A percentile compares a stretch with the other conserved stretches of the same genome.
phyloP scores from a whole-genome alignment of 371 early-diverging fungal genomes.

The Rhizopus delemar region DNA sequence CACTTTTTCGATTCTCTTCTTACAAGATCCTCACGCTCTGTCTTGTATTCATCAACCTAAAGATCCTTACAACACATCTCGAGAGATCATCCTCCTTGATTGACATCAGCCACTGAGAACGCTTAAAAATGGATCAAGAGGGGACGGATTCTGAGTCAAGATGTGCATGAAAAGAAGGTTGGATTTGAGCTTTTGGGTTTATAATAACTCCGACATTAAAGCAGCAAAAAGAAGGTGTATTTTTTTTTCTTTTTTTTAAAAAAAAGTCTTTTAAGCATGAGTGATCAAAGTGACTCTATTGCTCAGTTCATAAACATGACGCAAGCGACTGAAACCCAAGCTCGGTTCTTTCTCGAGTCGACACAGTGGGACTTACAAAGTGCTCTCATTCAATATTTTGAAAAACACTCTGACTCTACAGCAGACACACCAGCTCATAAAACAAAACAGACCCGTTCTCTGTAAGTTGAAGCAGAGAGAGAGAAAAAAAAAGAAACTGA shows the following conservation, averaged over 20 bases:
- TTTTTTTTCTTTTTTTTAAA: constrained; percentile 4
- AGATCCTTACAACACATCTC: no score
- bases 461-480: background rate
- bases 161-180: no score
- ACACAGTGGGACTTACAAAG: constrained; percentile 72
- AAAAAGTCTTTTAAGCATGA: constrained; percentile 32
- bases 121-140: no score
- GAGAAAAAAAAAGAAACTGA: background rate
- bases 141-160: no score
- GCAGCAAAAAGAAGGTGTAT: background rate
- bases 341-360: constrained; percentile 73
- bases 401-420: constrained; percentile 3
- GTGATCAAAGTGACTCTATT: constrained; percentile 58
- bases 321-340: constrained; percentile 58
- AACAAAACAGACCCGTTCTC: background rate
- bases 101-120: no score
- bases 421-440: background rate
- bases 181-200: no score
- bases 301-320: constrained; percentile 64
- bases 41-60: no score
- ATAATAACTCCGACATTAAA: no score
- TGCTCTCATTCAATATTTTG: constrained; percentile 34
- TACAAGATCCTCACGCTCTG: no score
- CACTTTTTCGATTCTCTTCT: no score
- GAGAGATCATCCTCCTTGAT: no score